Evolutionary conservation across 805 yeast genomes (phyloP).

Genomic region (Suhomyces sp.): DNA sequence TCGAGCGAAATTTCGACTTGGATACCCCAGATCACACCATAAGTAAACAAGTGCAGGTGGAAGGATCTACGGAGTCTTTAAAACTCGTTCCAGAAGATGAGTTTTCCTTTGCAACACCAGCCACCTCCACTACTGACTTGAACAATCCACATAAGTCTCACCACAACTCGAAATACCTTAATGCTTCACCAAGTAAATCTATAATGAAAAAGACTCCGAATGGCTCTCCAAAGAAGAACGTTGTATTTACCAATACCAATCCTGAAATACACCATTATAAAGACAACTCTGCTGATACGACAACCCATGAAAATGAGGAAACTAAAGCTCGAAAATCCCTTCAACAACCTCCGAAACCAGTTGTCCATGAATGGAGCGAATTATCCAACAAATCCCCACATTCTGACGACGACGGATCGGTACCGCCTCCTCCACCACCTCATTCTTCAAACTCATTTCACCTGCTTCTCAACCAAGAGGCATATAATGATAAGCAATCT

Average conservation of each 20-base stretch:
- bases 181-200: slow-evolving; percentile 37
- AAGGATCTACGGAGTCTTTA: slow-evolving; percentile 8
- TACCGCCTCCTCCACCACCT: slow-evolving; percentile 13
- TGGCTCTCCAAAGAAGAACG: slow-evolving; percentile 40
- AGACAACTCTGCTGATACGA: slow-evolving; percentile 8
- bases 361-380: slow-evolving; percentile 23
- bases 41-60: not conserved
- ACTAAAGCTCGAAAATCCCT: not conserved
- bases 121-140: slow-evolving; percentile 19
- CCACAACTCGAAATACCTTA: slow-evolving; percentile 6
- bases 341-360: slow-evolving; percentile 6
- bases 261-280: slow-evolving; percentile 36
- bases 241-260: slow-evolving; percentile 29
- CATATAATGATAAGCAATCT: too few species aligned
- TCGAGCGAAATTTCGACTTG: slow-evolving; percentile 23
- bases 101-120: slow-evolving; percentile 26
- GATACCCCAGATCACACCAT: slow-evolving; percentile 13
- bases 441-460: slow-evolving; percentile 10
- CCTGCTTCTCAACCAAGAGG: slow-evolving; percentile 2
- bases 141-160: slow-evolving; percentile 6
- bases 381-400: slow-evolving; percentile 10
- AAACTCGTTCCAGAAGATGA: slow-evolving; percentile 20
- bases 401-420: slow-evolving; percentile 16
- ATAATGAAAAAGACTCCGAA: slow-evolving; percentile 31
- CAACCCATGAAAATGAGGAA: slow-evolving; percentile 1